A percentile compares a stretch with the other conserved stretches of the same genome.
phyloP scores from a whole-genome alignment of 345 rosid species.

The Corchorus olitorius region DNA sequence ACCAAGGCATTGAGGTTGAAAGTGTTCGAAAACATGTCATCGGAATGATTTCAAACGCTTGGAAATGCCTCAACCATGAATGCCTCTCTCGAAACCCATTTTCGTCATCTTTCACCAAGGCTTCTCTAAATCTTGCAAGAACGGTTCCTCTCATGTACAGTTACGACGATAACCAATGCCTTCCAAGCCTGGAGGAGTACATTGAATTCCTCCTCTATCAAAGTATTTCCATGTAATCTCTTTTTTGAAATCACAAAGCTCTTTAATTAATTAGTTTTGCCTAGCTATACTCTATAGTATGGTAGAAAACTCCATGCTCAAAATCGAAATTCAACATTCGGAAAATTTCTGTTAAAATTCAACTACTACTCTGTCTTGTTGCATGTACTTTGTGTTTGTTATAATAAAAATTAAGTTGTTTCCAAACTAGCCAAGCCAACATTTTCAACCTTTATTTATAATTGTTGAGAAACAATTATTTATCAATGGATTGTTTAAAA shows the following conservation, averaged over 20 bases:
- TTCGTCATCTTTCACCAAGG: conserved; percentile 36
- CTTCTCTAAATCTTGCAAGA: conserved; percentile 52
- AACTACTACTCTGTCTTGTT: too few species aligned
- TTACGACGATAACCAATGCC: conserved; percentile 43
- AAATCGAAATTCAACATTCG: too few species aligned
- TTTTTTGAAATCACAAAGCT: too few species aligned
- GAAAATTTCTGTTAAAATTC: too few species aligned
- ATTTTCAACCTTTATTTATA: too few species aligned
- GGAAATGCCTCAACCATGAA: conserved; percentile 58
- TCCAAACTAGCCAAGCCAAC: too few species aligned
- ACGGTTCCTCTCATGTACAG: conserved; percentile 61
- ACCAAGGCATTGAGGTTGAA: conserved; percentile 29
- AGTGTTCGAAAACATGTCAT: conserved; percentile 37
- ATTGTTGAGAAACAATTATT: too few species aligned
- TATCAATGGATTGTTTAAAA: neutral
- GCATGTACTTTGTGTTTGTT: too few species aligned
- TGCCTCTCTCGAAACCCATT: conserved; percentile 39
- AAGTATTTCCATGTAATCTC: neutral
- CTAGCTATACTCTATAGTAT: too few species aligned
- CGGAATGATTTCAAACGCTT: conserved; percentile 45
- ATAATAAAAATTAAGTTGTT: too few species aligned
- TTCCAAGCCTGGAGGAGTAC: conserved; percentile 44
- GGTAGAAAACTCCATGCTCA: too few species aligned
- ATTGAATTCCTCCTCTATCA: conserved; percentile 30
- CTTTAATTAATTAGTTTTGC: too few species aligned